Base-by-base conservation (phyloP, 495 filamentous ascomycete genomes). In the Penicillium atrosanguineum region DNA sequence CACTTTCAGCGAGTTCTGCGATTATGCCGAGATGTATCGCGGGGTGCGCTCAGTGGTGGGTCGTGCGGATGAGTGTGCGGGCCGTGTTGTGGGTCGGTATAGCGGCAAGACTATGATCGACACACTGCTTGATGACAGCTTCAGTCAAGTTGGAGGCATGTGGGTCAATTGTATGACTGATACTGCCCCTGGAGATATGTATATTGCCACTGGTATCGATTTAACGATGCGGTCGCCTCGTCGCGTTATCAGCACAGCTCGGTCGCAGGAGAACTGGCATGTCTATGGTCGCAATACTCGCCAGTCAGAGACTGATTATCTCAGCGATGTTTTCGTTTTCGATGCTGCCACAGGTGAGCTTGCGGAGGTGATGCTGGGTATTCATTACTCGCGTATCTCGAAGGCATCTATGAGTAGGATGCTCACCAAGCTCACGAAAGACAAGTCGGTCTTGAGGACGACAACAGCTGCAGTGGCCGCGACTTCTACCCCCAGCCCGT, bases 91-190 rank as follows among this genome's bases (percentile, higher is more conserved):
- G 0, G 74, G 71, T 55, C 61, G 57, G n/a, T 67, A 75, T 36
- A 52, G 53, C 12, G 59, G 62, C 19, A 50, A 73, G 42, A 61
- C 74, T 6, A 74, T 70, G 72, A 64, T 71, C 0, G 77, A 81
- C 37, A 53, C 65, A 0, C 49, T 44, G 7, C 60, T 81, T 5
- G 44, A 54, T 3, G 74, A 79, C 36, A 56, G 42, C 11, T 82
- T 84, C 53, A 66, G 72, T 51, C 81, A 84, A 52, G 72, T 82
- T 1, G 79, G 58, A 19, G 77, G 79, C 0, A 70, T 84, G 21
- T 82, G 63, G 61, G 73, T 81, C 14, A 83, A 81, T 50, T 74
- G 69, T 45, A 79, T 83, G 78, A 79, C 76, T 0, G 69, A 78
- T 21, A 42, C 57, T 18, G 12, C 61, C 0, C 45, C 63, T 0